phyloP scores from a whole-genome alignment of 139 green algal species.

The Haematococcus sp. region DNA sequence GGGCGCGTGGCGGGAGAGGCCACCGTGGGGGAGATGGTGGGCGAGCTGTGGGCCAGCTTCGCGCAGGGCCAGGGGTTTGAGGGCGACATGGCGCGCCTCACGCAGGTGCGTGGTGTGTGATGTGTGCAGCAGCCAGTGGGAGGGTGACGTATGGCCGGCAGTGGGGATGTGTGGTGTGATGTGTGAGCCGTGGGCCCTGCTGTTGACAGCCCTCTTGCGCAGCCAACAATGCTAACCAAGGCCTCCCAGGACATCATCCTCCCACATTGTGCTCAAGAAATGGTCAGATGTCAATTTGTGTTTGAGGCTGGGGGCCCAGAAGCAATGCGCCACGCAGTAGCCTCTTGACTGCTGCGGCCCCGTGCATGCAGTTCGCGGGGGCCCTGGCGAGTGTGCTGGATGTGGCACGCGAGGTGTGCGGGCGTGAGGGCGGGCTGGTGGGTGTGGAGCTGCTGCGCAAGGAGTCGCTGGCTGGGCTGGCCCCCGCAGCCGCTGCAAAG shows the following conservation, averaged over 20 bases:
- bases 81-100: constrained; percentile 72
- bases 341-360: too few relatives aligned
- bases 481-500: constrained; percentile 37
- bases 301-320: too few relatives aligned
- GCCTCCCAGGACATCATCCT: too few relatives aligned
- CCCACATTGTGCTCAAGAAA: too few relatives aligned
- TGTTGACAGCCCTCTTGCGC: too few relatives aligned
- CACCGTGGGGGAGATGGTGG: constrained; percentile 67
- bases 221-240: too few relatives aligned
- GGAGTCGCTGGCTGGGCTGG: constrained; percentile 74
- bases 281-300: too few relatives aligned
- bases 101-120: constrained; percentile 1
- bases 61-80: constrained; percentile 60
- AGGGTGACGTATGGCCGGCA: too few relatives aligned
- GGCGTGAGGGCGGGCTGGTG: neutral
- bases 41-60: constrained; percentile 37
- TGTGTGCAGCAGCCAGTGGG: too few relatives aligned
- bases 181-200: too few relatives aligned
- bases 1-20: constrained; percentile 73
- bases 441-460: constrained; percentile 80
- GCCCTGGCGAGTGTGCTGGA: constrained; percentile 55
- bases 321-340: too few relatives aligned
- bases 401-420: constrained; percentile 13
- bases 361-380: constrained; percentile 20
- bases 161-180: too few relatives aligned